Percentiles rank a stretch among this genome's conserved stretches.
Conservation (phyloP, 2,329 filamentous ascomycete species). For the Clarireedia hainanense region DNA sequence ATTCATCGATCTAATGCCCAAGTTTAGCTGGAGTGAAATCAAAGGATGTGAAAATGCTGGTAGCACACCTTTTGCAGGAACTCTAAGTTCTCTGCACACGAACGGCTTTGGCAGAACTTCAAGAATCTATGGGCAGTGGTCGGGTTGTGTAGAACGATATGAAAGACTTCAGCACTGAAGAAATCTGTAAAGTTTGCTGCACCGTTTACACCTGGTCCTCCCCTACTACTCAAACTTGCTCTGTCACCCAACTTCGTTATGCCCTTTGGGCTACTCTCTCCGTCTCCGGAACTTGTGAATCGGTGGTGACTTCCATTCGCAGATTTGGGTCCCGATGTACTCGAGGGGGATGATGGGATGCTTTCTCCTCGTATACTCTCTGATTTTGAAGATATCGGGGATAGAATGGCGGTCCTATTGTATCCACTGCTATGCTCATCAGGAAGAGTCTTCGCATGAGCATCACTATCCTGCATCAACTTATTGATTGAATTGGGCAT, state of each 20-base stretch:
- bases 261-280: background rate
- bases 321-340: background rate
- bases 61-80: constrained; percentile 41
- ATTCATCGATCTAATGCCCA: constrained; percentile 35
- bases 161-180: constrained; percentile 42
- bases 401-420: background rate
- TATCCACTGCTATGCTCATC: background rate
- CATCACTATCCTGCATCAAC: background rate
- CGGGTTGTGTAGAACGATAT: constrained; percentile 42
- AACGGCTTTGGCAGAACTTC: constrained; percentile 40
- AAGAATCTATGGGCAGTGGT: constrained; percentile 39
- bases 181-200: constrained; percentile 35
- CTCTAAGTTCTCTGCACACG: constrained; percentile 42
- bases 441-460: background rate
- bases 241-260: background rate
- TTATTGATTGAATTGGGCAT: constrained; percentile 1
- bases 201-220: background rate
- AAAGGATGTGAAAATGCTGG: background rate
- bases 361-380: background rate
- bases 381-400: background rate
- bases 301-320: background rate
- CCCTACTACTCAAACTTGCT: background rate
- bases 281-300: background rate
- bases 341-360: background rate
- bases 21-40: background rate